Base-by-base conservation (phyloP, 495 filamentous ascomycete species). In the Hypoxylon intermedium region DNA sequence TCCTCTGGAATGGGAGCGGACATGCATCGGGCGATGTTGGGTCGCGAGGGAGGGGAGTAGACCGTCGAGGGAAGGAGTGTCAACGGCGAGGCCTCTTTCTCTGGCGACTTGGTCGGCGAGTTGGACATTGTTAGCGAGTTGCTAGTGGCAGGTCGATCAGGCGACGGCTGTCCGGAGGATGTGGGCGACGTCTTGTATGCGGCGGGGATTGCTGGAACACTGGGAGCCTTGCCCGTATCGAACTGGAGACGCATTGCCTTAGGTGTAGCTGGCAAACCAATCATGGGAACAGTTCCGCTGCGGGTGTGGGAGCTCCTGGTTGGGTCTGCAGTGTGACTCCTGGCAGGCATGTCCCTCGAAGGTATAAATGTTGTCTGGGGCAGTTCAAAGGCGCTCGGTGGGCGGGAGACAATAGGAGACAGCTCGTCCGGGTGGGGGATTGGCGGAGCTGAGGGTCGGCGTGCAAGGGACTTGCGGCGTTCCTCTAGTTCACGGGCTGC, bases 401-500 rank as follows among this genome's bases (percentile, higher is more conserved):
- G 53, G 40, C 65, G 60, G 44, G 60, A 46, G 11, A 67, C 19
- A n/a, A 71, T 67, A 11, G 78, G 80, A n/a, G 77, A 80, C 16
- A 82, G 65, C 71, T 75, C 73, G 33, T 87, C 86, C n/a, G 92
- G 92, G 69, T 89, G 88, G 9, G 87, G 85, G 65, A 96, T 94
- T 4, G 85, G 80, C 0, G 91, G 90, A 3, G 87, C 91, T 15
- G 88, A 89, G 13, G 89, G 88, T 58, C 91, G 83, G 9, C 87
- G 80, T 2, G 90, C 89, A 11, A 96, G 83, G 18, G 92, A 97
- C 60, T 89, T 83, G 40, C 92, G 84, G 15, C 92, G 85, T 54
- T 92, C 89, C 75, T 97, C 92, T 19, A 97, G 82, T 74, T 97
- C 92, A 48, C 88, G 87, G 6, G 90, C 90, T 11, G 92, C 92